Conservation (phyloP, 176 grass and related monocot species). For the Carex cristatella region DNA sequence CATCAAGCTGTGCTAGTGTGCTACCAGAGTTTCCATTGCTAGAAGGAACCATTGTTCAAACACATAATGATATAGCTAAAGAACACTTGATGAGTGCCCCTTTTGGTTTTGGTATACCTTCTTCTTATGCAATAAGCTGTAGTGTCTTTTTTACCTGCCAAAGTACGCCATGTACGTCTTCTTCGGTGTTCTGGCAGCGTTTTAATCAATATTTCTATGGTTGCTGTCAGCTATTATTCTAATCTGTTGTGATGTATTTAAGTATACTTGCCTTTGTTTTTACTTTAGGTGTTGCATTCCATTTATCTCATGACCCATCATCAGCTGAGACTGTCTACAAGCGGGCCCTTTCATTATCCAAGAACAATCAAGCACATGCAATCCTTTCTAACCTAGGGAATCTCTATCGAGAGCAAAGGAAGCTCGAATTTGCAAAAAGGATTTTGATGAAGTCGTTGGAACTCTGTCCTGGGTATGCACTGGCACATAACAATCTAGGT, state of each 20-base stretch:
- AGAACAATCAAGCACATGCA: conserved; percentile 56
- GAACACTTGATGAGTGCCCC: not conserved
- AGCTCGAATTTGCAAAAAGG: conserved; percentile 72
- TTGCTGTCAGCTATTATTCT: not conserved
- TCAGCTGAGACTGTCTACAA: conserved; percentile 75
- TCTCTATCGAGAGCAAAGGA: conserved; percentile 74
- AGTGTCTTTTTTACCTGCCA: not conserved
- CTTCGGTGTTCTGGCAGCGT: not conserved
- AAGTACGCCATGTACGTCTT: not conserved
- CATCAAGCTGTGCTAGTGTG: not conserved
- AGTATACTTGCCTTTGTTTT: not conserved
- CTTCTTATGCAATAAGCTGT: not conserved
- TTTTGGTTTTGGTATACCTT: not conserved
- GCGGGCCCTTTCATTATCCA: conserved; percentile 51
- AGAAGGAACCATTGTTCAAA: not conserved
- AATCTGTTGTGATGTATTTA: conserved; percentile 2
- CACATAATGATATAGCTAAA: not conserved
- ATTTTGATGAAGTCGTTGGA: conserved; percentile 73
- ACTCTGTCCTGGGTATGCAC: conserved; percentile 78
- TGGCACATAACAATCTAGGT: conserved; percentile 90
- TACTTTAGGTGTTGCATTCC: conserved; percentile 73
- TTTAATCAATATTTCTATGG: not conserved
- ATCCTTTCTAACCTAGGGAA: conserved; percentile 92
- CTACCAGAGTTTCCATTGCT: not conserved
- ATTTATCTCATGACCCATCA: conserved; percentile 64